Base-by-base conservation (phyloP, 805 yeast genomes). In the Metahyphopichia silvanorum region DNA sequence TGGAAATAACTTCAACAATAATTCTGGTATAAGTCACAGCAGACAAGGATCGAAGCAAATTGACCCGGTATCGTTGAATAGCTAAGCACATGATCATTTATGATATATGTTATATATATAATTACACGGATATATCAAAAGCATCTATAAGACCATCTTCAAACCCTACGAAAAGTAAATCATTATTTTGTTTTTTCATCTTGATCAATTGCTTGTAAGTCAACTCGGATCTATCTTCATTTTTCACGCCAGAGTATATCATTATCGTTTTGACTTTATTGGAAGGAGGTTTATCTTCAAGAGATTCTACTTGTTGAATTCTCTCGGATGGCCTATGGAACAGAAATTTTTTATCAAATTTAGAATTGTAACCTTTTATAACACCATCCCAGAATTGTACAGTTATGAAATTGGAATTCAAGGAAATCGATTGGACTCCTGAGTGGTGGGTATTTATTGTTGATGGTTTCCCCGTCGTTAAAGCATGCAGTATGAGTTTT, bases 371-470 rank as follows among this genome's bases (percentile, higher is more conserved):
- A 12, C 55, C 46, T 43, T 58, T 47, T 3, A 61, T 47, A 2
- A 56, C 3, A 63, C 86, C 68, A 58, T 74, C 81, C 86, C 82
- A 42, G 67, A 73, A 35, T 53, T 69, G 47, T 50, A 50, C 27
- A 11, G 62, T 57, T 1, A 74, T 27, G 5, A 50, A 34, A 3
- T 49, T 45, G 3, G 55, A 51, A 12, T 43, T 40, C 1, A 63
- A 35, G 3, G 57, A 49, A 1, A 52, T 44, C 1, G 49, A 40
- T 25, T 49, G 55, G 8, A 48, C 38, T 5, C 59, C 59, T n/a
- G 39, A 38, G 18, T 43, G 32, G 10, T 42, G 43, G 4, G 49
- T 34, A 20, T 41, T 47, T 27, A 15, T 3, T 4, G 19, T 13
- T 13, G 17, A 6, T 24, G 25, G 6, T 18, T 21, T 18, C 19